A percentile compares a stretch with the other conserved stretches of the same genome.
phyloP scores from a whole-genome alignment of 352 stramenopile species.

The Globisporangium camurandrum region DNA sequence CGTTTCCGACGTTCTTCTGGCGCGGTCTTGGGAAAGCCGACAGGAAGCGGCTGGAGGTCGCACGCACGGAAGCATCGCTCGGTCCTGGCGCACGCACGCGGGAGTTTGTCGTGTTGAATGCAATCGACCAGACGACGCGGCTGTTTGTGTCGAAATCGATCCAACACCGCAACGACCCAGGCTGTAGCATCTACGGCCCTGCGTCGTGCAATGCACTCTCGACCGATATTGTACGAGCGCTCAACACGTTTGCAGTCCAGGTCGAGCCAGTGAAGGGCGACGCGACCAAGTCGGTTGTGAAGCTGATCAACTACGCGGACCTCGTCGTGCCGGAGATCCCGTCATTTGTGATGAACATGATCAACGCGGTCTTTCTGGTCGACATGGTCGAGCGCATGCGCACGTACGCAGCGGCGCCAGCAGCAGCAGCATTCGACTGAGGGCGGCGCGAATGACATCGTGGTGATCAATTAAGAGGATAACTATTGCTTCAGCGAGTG shows the following conservation, averaged over 20 bases:
- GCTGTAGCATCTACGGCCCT: slow-evolving; percentile 18
- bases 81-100: slow-evolving; percentile 5
- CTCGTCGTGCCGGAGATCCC: slow-evolving; percentile 13
- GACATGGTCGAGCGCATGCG: slow-evolving; percentile 17
- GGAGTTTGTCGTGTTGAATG: slow-evolving; percentile 10
- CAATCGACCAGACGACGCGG: slow-evolving; percentile 9
- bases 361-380: slow-evolving; percentile 15
- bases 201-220: too few species aligned
- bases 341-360: slow-evolving; percentile 17
- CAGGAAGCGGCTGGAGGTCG: slow-evolving; percentile 23
- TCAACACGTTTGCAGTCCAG: too few species aligned
- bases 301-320: slow-evolving; percentile 22
- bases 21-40: slow-evolving; percentile 12
- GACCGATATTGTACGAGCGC: too few species aligned
- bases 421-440: background rate
- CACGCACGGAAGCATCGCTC: slow-evolving; percentile 6
- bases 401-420: background rate
- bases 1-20: slow-evolving; percentile 17
- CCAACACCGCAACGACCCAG: slow-evolving; percentile 13
- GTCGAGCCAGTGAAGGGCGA: too few species aligned
- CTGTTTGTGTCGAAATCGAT: slow-evolving; percentile 14
- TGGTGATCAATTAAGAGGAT: too few species aligned
- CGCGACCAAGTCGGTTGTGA: too few species aligned
- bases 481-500: too few species aligned
- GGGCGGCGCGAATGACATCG: too few species aligned